A percentile compares a stretch with the other conserved stretches of the same genome.
Evolutionary conservation across 768 basidiomycete species (phyloP).

Genomic region (Xerocomellus intermedius): DNA sequence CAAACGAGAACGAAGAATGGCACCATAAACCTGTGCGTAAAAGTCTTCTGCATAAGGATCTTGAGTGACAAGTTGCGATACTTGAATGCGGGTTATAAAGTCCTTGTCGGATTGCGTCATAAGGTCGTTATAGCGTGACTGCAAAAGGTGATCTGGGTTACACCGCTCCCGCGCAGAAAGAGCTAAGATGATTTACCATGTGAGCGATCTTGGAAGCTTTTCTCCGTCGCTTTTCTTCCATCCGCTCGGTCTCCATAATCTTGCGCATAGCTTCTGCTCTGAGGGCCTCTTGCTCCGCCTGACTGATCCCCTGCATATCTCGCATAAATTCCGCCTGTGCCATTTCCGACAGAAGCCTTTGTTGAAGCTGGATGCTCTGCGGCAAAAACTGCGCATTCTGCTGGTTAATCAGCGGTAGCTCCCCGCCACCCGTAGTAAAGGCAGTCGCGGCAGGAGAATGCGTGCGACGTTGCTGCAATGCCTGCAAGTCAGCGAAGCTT

Average conservation of each 20-base stretch:
- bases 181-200: conserved; percentile 54
- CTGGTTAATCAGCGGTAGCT: conserved; percentile 42
- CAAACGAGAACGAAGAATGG: conserved; percentile 76
- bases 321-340: conserved; percentile 67
- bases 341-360: conserved; percentile 73
- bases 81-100: conserved; percentile 98
- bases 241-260: conserved; percentile 86
- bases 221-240: conserved; percentile 80
- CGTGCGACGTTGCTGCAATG: conserved; percentile 49
- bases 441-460: conserved; percentile 47
- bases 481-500: conserved; percentile 49
- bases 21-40: conserved; percentile 94
- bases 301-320: conserved; percentile 59
- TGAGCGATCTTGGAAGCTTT: conserved; percentile 85
- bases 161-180: background rate
- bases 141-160: background rate
- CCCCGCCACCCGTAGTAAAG: conserved; percentile 22
- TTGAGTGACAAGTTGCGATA: conserved; percentile 94
- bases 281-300: conserved; percentile 66
- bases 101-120: conserved; percentile 99
- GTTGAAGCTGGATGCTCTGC: conserved; percentile 70
- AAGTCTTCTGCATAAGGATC: conserved; percentile 99
- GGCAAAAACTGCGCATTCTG: conserved; percentile 55
- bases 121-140: conserved; percentile 91
- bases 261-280: conserved; percentile 80